phyloP scores from a whole-genome alignment of 1,284 basidiomycete genomes.

The Schizopora paradoxa region DNA sequence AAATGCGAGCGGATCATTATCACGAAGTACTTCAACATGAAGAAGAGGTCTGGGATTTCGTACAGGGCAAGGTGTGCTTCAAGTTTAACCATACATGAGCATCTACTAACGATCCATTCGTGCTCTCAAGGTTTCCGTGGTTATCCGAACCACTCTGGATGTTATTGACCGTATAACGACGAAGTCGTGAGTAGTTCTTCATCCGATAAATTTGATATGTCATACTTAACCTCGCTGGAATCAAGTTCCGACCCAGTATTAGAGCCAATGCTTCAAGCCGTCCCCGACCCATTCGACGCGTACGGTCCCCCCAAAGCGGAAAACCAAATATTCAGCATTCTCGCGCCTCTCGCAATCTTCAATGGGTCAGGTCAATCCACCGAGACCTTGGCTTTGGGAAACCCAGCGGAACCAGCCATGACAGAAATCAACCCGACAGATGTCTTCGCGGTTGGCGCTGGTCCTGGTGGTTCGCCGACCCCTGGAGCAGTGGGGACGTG shows the following conservation, averaged over 20 bases:
- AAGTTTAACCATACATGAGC: not conserved
- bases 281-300: conserved; percentile 90
- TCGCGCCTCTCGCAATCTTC: conserved; percentile 71
- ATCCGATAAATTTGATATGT: conserved; percentile 3
- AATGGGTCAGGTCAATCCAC: conserved; percentile 55
- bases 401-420: conserved; percentile 23
- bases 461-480: no score
- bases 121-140: conserved; percentile 56
- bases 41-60: conserved; percentile 88
- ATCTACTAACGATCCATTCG: not conserved
- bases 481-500: no score
- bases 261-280: conserved; percentile 83
- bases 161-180: conserved; percentile 78
- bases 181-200: conserved; percentile 66
- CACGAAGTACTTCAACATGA: conserved; percentile 88
- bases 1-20: conserved; percentile 76
- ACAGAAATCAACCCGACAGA: conserved; percentile 11
- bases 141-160: conserved; percentile 76
- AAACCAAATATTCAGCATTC: conserved; percentile 89
- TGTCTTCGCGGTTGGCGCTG: conserved; percentile 25
- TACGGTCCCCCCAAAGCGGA: conserved; percentile 86
- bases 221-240: conserved; percentile 19
- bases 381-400: conserved; percentile 36
- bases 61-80: conserved; percentile 67
- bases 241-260: conserved; percentile 81